Base-by-base conservation (phyloP, 2,329 filamentous ascomycete species). In the Tolypocladium pustulatum region DNA sequence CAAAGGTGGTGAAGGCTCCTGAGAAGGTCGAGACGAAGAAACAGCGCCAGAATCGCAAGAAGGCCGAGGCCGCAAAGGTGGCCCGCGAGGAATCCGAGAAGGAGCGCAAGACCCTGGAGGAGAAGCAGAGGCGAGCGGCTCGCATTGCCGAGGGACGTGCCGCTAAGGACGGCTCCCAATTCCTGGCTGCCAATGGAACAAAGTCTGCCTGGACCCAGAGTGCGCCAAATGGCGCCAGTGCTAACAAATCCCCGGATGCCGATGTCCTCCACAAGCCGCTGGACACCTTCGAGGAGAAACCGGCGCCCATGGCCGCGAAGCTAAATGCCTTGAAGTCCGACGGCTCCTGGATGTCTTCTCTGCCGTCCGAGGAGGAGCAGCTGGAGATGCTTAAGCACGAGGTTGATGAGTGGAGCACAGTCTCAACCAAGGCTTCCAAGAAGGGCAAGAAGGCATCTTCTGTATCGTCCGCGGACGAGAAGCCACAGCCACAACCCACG, bases 21-120 rank as follows among this genome's bases (percentile, higher is more conserved):
- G 85, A 90, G 72, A 81, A 82, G 55, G 82, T 81, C 22, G 89
- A 96, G 79, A 89, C 88, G 25, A 97, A 97, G 87, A 97, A 97
- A 80, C 90, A 96, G 78, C 87, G 91, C 61, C 92, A 97, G 78
- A 94, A 96, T 77, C 84, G 87, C 65, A 85, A 88, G 78, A 97
- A 96, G 84, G 86, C 83, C 41, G 91, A 96, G 75, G 87, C 85
- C 59, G 85, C 86, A 67, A 94, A 90, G 79, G 78, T 80, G 36
- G 80, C 83, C 59, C 85, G 89, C 36, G 87, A 92, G 69, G 88
- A 89, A 66, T 84, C 88, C 0, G 92, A 97, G 76, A 83, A 86
- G 69, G 81, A 89, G 68, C 87, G 92, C 68, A 89, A 90, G 76
- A 77, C 78, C 41, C 79, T 89, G 61, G 79, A 90, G 67, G 91